phyloP scores from a whole-genome alignment of 2,329 filamentous ascomycete genomes.

The Geosmithia morbida region DNA sequence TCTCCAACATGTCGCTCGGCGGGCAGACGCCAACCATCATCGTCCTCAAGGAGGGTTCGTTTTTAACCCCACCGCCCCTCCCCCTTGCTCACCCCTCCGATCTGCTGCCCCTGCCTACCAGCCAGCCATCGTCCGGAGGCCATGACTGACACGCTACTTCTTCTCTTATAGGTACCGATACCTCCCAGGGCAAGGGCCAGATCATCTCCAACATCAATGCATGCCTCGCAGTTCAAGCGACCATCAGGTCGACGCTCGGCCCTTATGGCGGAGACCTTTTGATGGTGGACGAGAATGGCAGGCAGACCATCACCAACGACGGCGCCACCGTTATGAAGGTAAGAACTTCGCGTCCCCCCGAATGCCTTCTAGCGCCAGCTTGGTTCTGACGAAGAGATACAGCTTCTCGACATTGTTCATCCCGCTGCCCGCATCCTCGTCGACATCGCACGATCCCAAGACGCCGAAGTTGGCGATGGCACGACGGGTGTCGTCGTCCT shows the following conservation, averaged over 20 bases:
- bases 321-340: slow-evolving; percentile 99
- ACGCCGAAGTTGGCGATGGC: slow-evolving; percentile 95
- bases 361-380: background rate
- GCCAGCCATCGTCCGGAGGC: background rate
- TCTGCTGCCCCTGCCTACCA: background rate
- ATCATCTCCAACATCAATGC: slow-evolving; percentile 98
- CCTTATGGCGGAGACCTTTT: slow-evolving; percentile 94
- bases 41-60: slow-evolving; percentile 89
- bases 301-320: slow-evolving; percentile 97
- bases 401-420: slow-evolving; percentile 97
- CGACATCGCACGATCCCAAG: slow-evolving; percentile 96
- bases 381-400: slow-evolving; percentile 2
- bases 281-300: slow-evolving; percentile 90
- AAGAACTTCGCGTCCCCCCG: slow-evolving; percentile 1
- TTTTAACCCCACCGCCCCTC: slow-evolving; percentile 20
- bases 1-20: slow-evolving; percentile 72
- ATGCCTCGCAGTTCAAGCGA: slow-evolving; percentile 87
- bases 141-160: background rate
- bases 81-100: background rate
- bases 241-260: slow-evolving; percentile 89
- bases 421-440: slow-evolving; percentile 93
- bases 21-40: slow-evolving; percentile 96
- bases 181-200: slow-evolving; percentile 93
- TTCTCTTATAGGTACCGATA: slow-evolving; percentile 62
- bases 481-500: slow-evolving; percentile 95